A percentile compares a stretch with the other conserved stretches of the same genome.
Evolutionary conservation across 352 stramenopile species (phyloP).

Genomic region (Pythium sp.): DNA sequence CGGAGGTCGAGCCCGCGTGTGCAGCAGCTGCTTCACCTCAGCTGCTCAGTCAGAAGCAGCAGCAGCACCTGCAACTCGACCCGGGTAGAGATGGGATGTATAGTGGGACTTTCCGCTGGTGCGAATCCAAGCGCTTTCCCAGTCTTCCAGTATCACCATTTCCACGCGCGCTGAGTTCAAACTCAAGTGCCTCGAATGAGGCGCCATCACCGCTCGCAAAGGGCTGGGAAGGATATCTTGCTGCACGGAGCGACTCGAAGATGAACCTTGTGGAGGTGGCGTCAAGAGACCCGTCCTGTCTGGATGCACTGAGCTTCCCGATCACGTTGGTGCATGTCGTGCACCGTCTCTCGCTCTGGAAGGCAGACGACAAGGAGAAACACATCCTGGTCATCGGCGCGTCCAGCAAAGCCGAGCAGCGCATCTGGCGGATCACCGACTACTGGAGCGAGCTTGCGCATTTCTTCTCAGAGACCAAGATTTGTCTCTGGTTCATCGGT

Average conservation of each 20-base stretch:
- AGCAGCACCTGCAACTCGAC: conserved; percentile 50
- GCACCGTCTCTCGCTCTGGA: conserved; percentile 30
- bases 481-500: conserved; percentile 63
- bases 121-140: conserved; percentile 59
- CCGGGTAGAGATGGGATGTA: conserved; percentile 74
- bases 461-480: conserved; percentile 30
- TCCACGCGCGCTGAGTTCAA: neutral
- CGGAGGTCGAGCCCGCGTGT: neutral
- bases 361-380: conserved; percentile 3
- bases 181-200: neutral
- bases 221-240: conserved; percentile 59
- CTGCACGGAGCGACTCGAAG: conserved; percentile 21
- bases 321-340: conserved; percentile 55
- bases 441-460: conserved; percentile 62
- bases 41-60: neutral
- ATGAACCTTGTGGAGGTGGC: conserved; percentile 36
- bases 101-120: conserved; percentile 78
- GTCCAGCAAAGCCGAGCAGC: conserved; percentile 68
- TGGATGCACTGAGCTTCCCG: conserved; percentile 75
- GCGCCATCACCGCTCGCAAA: neutral
- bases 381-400: conserved; percentile 59
- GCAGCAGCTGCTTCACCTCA: neutral
- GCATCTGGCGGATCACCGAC: conserved; percentile 57
- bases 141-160: conserved; percentile 20
- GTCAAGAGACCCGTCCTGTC: conserved; percentile 53